Percentiles rank a stretch among this genome's conserved stretches.
phyloP scores from a whole-genome alignment of 805 yeast species.

The Yamadazyma kitorensis region DNA sequence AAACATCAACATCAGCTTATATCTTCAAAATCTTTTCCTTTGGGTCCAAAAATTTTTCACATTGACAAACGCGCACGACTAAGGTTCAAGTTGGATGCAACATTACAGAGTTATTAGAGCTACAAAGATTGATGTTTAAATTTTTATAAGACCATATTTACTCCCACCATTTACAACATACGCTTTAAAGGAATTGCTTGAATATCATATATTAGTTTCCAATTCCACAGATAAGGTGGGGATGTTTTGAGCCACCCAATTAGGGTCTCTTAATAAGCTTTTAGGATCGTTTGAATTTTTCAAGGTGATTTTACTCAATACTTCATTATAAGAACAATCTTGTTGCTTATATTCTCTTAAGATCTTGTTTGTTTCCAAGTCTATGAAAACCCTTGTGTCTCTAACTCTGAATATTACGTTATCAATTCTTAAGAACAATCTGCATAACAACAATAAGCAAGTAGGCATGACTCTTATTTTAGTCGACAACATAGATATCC shows the following conservation, averaged over 20 bases:
- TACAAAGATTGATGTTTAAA: no score
- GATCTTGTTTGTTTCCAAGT: slow-evolving; percentile 60
- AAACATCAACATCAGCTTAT: no score
- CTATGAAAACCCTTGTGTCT: slow-evolving; percentile 83
- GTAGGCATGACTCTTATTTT: slow-evolving; percentile 89
- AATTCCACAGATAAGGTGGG: slow-evolving; percentile 31
- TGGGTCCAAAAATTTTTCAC: not conserved
- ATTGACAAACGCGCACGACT: not conserved
- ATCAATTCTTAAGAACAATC: slow-evolving; percentile 87
- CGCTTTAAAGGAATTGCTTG: no score
- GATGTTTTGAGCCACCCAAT: slow-evolving; percentile 64
- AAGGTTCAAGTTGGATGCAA: not conserved
- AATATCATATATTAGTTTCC: no score
- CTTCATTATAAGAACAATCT: slow-evolving; percentile 33
- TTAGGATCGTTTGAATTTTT: slow-evolving; percentile 35
- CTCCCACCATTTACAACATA: no score
- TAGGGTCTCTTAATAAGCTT: slow-evolving; percentile 63
- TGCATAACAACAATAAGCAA: slow-evolving; percentile 66
- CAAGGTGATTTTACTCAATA: slow-evolving; percentile 23
- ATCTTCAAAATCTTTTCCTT: no score
- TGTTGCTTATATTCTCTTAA: slow-evolving; percentile 77
- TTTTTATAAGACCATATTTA: no score
- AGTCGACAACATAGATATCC: slow-evolving; percentile 72
- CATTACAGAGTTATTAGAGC: no score
- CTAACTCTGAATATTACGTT: slow-evolving; percentile 79